Percentiles rank a stretch among this genome's conserved stretches.
These are phyloP conservation scores for Cyclotella kingstonii DNA, from an alignment of 108 stramenopile species.

Conservation along the genomic window DNA sequence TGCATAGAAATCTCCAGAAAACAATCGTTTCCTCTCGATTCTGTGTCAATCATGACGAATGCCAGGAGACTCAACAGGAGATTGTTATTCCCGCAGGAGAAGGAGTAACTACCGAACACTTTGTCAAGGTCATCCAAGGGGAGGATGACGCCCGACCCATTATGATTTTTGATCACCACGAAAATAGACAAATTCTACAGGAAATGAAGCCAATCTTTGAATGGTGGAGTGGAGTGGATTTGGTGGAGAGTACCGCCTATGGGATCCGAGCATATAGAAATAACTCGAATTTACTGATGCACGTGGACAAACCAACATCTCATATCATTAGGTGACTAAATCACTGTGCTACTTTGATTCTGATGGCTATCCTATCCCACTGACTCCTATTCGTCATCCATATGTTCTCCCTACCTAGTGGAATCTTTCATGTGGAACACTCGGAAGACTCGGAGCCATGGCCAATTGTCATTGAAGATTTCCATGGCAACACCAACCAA, in stretches of 20 bases:
- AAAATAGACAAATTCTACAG: conserved; percentile 37
- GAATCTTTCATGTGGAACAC: conserved; percentile 84
- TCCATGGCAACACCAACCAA: conserved; percentile 50
- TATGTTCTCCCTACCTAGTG: too few species aligned
- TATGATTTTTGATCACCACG: conserved; percentile 14
- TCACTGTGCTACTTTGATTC: not conserved
- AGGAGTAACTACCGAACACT: conserved; percentile 16
- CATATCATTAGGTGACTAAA: conserved; percentile 59
- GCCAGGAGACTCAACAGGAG: not conserved
- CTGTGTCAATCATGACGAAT: not conserved
- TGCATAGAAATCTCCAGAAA: conserved; percentile 15
- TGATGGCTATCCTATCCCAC: not conserved
- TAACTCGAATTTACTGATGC: conserved; percentile 72
- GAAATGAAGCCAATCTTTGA: conserved; percentile 68
- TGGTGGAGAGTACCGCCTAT: conserved; percentile 62
- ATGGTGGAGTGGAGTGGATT: conserved; percentile 56
- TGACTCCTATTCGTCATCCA: too few species aligned
- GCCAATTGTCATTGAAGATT: conserved; percentile 71
- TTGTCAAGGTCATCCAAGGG: conserved; percentile 36
- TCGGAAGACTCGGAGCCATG: conserved; percentile 72
- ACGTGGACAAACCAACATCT: conserved; percentile 72
- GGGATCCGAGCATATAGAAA: conserved; percentile 81
- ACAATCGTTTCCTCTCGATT: not conserved
- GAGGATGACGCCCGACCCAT: conserved; percentile 29
- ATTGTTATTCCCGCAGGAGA: conserved; percentile 3